Evolutionary conservation across 495 filamentous ascomycete species (phyloP), one percentile per base, ranked within the genome.

Genomic region (Parathielavia hyrcaniae): DNA sequence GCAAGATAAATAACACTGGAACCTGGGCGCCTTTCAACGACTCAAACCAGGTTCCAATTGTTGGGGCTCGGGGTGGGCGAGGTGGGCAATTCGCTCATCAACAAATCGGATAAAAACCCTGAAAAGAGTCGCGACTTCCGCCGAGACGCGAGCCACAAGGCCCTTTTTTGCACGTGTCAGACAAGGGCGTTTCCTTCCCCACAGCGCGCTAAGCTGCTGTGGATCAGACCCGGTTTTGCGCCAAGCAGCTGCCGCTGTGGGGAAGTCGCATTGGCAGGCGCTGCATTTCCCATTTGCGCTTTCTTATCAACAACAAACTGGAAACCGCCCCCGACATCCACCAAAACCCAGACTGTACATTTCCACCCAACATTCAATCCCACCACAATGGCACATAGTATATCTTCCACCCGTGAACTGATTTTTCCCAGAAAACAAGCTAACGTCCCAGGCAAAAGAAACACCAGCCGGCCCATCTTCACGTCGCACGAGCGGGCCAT

Each of bases 401-500:
- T 62, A 77, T 62, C n/a, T 2, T 20, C 2, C 8, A 19, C 5
- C n/a, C 14, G 0, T 22, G 51, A 35, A 12, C 10, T 13, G 13
- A 10, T 35, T 34, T 12, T 43, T 12, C 35, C 6, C 38, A 61
- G 22, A 22, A 46, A 40, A 59, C 45, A 47, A 12, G n/a, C 66
- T 67, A 60, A 71, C 61, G 39, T 32, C 39, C 34, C 62, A 86
- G 83, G 85, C 71, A 96, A 97, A 79, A 86, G 92, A 61, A 97
- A 98, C 77, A 97, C 93, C 50, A 95, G 91, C 55, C 88, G 95
- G 44, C 86, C 93, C 19, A 89, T 96, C 73, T 98, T 97, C 78
- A 97, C 93, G 58, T 85, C 91, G 50, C 84, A 96, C 73, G 93
- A 98, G 75, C 86, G 93, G 49, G 77, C 78, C 55, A 82, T 89